A percentile compares a stretch with the other conserved stretches of the same genome.
Evolutionary conservation across 1,139 yeast species (phyloP).

Genomic region (Suhomyces maxii): DNA sequence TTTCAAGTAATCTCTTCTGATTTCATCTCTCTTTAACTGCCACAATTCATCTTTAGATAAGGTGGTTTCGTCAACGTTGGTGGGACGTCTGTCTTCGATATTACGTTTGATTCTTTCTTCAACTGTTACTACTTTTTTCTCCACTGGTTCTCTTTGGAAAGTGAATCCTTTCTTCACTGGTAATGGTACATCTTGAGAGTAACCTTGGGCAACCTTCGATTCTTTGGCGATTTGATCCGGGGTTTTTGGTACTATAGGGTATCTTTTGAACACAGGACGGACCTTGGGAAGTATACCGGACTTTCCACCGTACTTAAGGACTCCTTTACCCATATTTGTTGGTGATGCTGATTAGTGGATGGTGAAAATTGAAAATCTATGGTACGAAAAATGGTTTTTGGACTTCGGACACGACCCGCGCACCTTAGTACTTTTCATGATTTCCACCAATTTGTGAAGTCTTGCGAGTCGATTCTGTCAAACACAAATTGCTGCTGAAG

Average conservation of each 20-base stretch:
- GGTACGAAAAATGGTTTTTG: neutral
- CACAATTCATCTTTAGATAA: slow-evolving; percentile 53
- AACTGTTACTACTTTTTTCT: slow-evolving; percentile 57
- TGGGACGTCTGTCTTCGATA: slow-evolving; percentile 42
- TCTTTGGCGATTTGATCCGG: slow-evolving; percentile 37
- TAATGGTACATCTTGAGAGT: slow-evolving; percentile 70
- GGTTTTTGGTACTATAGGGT: slow-evolving; percentile 57
- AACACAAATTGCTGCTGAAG: no score
- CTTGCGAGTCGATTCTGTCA: neutral
- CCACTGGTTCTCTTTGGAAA: slow-evolving; percentile 42
- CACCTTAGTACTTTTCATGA: no score
- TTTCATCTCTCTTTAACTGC: slow-evolving; percentile 57
- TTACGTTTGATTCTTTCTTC: slow-evolving; percentile 55
- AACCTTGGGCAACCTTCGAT: slow-evolving; percentile 58
- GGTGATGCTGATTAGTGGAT: slow-evolving; percentile 3
- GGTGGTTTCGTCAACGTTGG: slow-evolving; percentile 32
- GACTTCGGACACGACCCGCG: neutral
- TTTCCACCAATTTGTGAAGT: neutral
- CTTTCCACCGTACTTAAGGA: slow-evolving; percentile 59
- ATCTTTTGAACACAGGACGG: slow-evolving; percentile 64
- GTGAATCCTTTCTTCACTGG: slow-evolving; percentile 61
- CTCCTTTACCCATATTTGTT: slow-evolving; percentile 48
- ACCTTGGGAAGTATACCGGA: slow-evolving; percentile 82
- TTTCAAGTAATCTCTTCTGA: slow-evolving; percentile 70
- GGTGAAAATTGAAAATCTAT: neutral